A percentile compares a stretch with the other conserved stretches of the same genome.
Evolutionary conservation across 768 basidiomycete genomes (phyloP).

Genomic region (Russula vinacea): DNA sequence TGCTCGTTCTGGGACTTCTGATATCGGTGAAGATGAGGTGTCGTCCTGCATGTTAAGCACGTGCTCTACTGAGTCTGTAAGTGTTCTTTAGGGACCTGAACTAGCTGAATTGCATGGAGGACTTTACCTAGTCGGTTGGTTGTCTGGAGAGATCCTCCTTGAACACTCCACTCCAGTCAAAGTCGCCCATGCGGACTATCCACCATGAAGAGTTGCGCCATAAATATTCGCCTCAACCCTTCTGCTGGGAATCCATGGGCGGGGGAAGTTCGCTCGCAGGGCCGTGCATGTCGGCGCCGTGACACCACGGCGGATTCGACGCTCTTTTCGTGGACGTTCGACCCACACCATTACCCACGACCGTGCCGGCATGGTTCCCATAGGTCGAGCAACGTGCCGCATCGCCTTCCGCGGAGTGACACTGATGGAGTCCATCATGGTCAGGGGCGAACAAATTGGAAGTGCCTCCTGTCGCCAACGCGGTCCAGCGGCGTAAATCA

Average conservation of each 20-base stretch:
- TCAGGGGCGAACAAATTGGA: neutral
- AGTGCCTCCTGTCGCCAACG: neutral
- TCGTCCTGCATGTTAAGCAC: neutral
- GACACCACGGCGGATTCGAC: neutral
- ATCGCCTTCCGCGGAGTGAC: neutral
- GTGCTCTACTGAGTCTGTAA: neutral
- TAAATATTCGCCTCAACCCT: neutral
- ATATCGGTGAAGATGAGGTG: neutral
- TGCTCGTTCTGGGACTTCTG: neutral
- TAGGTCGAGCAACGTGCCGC: neutral
- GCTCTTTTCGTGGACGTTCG: neutral
- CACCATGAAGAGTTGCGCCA: neutral
- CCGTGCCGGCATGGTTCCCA: neutral
- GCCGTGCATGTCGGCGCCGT: neutral
- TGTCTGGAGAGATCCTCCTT: neutral
- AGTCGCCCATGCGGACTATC: neutral
- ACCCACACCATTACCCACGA: neutral
- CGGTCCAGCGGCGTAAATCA: neutral
- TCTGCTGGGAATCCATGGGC: neutral
- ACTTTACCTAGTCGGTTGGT: neutral
- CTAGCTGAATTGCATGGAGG: neutral
- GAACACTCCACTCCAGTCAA: neutral
- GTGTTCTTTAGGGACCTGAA: neutral
- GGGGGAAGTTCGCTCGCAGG: neutral
- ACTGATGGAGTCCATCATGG: constrained; percentile 4